Percentiles rank a stretch among this genome's conserved stretches.
Conservation (phyloP, 1,284 basidiomycete genomes). For the Taiwanofungus camphoratus region DNA sequence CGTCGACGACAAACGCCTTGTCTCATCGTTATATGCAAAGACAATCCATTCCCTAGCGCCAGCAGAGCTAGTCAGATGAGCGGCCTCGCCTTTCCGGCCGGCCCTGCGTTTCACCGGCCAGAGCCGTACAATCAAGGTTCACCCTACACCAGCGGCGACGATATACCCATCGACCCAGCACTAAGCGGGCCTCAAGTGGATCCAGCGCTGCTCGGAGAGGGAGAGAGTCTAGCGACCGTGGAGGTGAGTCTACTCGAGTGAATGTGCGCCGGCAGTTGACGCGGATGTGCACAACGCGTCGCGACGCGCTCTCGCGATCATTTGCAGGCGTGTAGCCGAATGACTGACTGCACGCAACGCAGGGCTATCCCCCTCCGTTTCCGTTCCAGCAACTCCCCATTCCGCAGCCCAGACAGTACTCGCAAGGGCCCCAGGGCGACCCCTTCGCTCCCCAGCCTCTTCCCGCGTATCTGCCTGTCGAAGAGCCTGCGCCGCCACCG, state of each 20-base stretch:
- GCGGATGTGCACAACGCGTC: constrained; percentile 28
- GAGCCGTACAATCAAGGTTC: constrained; percentile 50
- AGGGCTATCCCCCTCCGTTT: constrained; percentile 16
- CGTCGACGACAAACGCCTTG: constrained; percentile 24
- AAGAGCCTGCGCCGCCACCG: constrained; percentile 30
- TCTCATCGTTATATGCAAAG: constrained; percentile 8
- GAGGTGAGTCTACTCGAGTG: constrained; percentile 26
- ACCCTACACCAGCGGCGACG: constrained; percentile 45
- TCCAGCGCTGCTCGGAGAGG: constrained; percentile 40
- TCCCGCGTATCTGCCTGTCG: constrained; percentile 43
- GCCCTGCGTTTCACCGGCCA: constrained; percentile 43
- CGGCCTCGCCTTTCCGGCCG: constrained; percentile 52
- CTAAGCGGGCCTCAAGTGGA: constrained; percentile 47
- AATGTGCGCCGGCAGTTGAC: constrained; percentile 9
- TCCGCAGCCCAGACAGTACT: constrained; percentile 37
- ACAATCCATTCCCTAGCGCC: constrained; percentile 9
- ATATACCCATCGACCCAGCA: constrained; percentile 71
- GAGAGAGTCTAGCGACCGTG: constrained; percentile 10
- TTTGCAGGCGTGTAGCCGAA: constrained; percentile 12
- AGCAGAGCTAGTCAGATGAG: constrained; percentile 37
- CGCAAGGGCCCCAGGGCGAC: constrained; percentile 72
- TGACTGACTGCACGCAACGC: constrained; percentile 15
- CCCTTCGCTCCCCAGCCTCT: constrained; percentile 65
- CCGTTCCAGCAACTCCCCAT: constrained; percentile 13
- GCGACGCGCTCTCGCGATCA: constrained; percentile 28